Percentiles rank a stretch among this genome's conserved stretches.
These are phyloP conservation scores for Paecilomyces niveus DNA, from an alignment of 2,329 filamentous ascomycete genomes.

Conservation along the genomic window DNA sequence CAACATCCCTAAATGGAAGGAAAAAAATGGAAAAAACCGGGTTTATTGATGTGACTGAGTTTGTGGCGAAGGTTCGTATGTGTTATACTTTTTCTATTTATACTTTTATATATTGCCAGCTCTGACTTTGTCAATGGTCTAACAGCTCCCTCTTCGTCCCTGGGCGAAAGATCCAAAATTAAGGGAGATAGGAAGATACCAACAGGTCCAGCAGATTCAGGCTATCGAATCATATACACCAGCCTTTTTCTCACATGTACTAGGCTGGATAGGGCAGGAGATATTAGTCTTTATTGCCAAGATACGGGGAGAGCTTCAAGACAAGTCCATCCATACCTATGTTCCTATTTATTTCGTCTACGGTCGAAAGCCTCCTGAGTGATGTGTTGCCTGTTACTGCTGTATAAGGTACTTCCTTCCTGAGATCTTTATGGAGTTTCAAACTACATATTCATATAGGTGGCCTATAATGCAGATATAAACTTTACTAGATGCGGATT, in stretches of 20 bases:
- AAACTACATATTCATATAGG: too few species aligned
- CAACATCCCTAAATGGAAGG: constrained; percentile 12
- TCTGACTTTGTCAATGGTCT: not conserved
- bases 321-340: not conserved
- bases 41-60: constrained; percentile 9
- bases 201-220: not conserved
- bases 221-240: not conserved
- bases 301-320: constrained; percentile 6
- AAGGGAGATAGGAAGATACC: not conserved
- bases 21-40: constrained; percentile 6
- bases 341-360: not conserved
- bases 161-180: not conserved
- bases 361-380: not conserved
- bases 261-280: not conserved
- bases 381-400: not conserved
- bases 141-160: not conserved
- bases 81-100: constrained; percentile 10
- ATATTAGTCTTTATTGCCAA: constrained; percentile 7
- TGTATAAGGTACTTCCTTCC: too few species aligned
- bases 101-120: constrained; percentile 8
- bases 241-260: not conserved
- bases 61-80: constrained; percentile 8
- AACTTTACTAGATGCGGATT: too few species aligned
- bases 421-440: too few species aligned
- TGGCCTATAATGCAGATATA: too few species aligned